Evolutionary conservation across 345 rosid species (phyloP).

Genomic region (Euphorbia tirucalli): DNA sequence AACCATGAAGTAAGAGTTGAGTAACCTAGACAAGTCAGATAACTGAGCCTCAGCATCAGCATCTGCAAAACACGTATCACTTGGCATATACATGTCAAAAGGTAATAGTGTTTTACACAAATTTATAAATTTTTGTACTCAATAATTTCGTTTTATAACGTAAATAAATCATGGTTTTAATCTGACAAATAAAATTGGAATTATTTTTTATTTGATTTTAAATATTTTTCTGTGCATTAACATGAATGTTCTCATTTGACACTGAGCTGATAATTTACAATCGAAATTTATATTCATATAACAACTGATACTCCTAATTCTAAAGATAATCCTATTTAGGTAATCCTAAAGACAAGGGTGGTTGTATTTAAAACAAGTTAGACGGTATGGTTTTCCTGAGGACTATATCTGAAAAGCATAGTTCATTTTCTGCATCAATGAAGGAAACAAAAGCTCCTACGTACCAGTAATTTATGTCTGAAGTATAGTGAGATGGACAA

Average conservation of each 20-base stretch:
- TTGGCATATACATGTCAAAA: too few species aligned
- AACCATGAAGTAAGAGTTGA: slow-evolving; percentile 55
- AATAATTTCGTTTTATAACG: too few species aligned
- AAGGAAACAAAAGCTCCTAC: slow-evolving; percentile 17
- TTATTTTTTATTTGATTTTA: not conserved
- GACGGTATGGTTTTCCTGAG: not conserved
- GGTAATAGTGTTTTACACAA: too few species aligned
- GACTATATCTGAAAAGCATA: not conserved
- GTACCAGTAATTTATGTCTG: slow-evolving; percentile 80
- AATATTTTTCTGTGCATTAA: not conserved
- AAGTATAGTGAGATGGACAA: slow-evolving; percentile 50
- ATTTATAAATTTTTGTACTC: too few species aligned
- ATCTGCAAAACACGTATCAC: slow-evolving; percentile 47
- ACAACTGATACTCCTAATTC: not conserved
- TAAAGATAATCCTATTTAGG: not conserved
- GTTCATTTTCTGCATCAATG: not conserved
- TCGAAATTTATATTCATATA: too few species aligned
- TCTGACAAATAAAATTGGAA: not conserved
- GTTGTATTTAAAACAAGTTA: too few species aligned
- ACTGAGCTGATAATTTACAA: not conserved
- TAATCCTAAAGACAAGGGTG: too few species aligned
- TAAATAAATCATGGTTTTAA: too few species aligned
- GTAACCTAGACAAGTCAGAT: slow-evolving; percentile 36
- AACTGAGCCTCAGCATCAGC: slow-evolving; percentile 73
- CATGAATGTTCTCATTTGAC: not conserved